A percentile compares a stretch with the other conserved stretches of the same genome.
These are phyloP conservation scores for Fraxinus sp. DNA, from an alignment of 305 asterid genomes.

Conservation along the genomic window DNA sequence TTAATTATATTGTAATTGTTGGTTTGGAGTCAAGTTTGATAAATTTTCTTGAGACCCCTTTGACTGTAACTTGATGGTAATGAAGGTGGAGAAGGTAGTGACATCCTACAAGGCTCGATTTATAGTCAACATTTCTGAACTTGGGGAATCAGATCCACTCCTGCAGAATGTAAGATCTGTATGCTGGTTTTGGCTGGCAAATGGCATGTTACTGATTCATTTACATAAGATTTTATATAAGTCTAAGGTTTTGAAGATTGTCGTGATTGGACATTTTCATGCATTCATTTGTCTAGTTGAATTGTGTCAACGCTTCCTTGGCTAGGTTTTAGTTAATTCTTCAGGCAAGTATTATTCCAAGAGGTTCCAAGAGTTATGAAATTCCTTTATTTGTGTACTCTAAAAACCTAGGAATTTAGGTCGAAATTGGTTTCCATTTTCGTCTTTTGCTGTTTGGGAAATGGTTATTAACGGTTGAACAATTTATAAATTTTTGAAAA, in stretches of 20 bases:
- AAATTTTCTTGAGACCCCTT: not conserved
- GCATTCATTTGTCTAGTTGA: not conserved
- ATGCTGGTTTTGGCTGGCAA: not conserved
- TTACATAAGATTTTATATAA: not conserved
- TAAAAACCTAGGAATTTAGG: not conserved
- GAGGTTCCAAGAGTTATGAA: not conserved
- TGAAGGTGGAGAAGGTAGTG: conserved; percentile 54
- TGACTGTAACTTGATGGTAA: conserved; percentile 24
- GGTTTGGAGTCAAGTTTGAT: not conserved
- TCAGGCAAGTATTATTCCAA: not conserved
- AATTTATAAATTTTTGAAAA: not conserved
- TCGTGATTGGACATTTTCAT: not conserved
- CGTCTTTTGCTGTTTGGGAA: not conserved
- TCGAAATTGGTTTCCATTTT: not conserved
- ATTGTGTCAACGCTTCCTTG: not conserved
- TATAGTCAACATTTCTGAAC: conserved; percentile 45
- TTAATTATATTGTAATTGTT: not conserved
- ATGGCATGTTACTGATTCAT: not conserved
- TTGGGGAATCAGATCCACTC: conserved; percentile 55
- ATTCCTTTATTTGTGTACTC: not conserved
- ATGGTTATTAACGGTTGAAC: not conserved
- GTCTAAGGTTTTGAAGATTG: not conserved
- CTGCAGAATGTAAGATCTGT: conserved; percentile 49
- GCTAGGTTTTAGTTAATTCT: not conserved
- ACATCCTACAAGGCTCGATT: conserved; percentile 41